Evolutionary conservation across 2,329 filamentous ascomycete species (phyloP).

Genomic region (Acephala macrosclerotiorum): DNA sequence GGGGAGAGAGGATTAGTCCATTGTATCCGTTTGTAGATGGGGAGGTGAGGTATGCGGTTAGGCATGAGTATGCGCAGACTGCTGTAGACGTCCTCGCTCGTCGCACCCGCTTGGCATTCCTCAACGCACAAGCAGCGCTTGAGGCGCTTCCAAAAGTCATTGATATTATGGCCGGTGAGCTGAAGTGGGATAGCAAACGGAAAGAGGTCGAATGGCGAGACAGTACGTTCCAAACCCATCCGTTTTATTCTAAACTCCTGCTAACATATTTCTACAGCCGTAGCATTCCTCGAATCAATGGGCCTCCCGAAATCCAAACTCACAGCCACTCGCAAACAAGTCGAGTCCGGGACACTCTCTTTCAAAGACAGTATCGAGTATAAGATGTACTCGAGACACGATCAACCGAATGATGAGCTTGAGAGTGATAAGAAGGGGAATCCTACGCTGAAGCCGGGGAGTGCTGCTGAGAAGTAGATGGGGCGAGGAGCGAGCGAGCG

Average conservation of each 20-base stretch:
- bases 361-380: conserved; percentile 65
- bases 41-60: conserved; percentile 86
- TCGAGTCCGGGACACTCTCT: conserved; percentile 66
- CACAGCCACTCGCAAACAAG: conserved; percentile 62
- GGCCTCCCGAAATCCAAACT: conserved; percentile 68
- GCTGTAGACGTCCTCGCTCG: conserved; percentile 88
- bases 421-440: conserved; percentile 39
- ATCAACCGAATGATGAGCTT: conserved; percentile 53
- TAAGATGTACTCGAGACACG: conserved; percentile 67
- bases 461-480: conserved; percentile 33
- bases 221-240: conserved; percentile 53
- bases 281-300: conserved; percentile 69
- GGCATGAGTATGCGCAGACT: conserved; percentile 91
- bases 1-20: conserved; percentile 79
- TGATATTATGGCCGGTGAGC: conserved; percentile 86
- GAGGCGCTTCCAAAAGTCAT: conserved; percentile 86
- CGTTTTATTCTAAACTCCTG: background rate
- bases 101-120: conserved; percentile 83
- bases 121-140: conserved; percentile 90
- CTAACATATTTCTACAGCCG: conserved; percentile 49
- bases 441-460: conserved; percentile 26
- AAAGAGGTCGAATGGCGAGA: conserved; percentile 86
- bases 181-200: conserved; percentile 77
- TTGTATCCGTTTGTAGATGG: conserved; percentile 93
- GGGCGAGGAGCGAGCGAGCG: background rate